Percentiles rank a stretch among this genome's conserved stretches.
Evolutionary conservation across 1,139 yeast species (phyloP).

Genomic region (Chernovozyma aurita): DNA sequence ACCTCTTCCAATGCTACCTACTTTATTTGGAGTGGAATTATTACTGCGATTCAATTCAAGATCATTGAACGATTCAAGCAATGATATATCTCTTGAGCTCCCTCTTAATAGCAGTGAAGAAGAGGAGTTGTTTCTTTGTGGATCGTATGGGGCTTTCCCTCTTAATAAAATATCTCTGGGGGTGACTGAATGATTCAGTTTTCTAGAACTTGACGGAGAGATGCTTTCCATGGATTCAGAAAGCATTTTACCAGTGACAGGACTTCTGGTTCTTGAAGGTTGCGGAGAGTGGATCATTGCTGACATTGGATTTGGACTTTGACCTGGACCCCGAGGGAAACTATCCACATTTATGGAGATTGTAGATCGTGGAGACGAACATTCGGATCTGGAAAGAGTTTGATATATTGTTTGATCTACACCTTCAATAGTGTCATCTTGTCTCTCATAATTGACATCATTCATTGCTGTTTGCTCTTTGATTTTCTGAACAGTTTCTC

Average conservation of each 20-base stretch:
- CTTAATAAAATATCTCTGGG: slow-evolving; percentile 38
- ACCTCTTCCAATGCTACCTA: slow-evolving; percentile 2
- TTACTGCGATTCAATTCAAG: slow-evolving; percentile 17
- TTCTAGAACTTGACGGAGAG: slow-evolving; percentile 11
- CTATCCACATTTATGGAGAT: not conserved
- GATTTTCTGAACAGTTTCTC: slow-evolving; percentile 55
- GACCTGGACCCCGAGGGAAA: no score
- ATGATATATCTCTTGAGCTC: slow-evolving; percentile 18
- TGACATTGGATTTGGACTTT: not conserved
- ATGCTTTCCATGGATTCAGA: slow-evolving; percentile 35
- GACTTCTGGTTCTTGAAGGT: slow-evolving; percentile 30
- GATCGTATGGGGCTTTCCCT: slow-evolving; percentile 18
- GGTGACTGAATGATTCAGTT: slow-evolving; percentile 22
- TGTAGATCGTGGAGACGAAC: not conserved
- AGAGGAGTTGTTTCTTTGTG: slow-evolving; percentile 11
- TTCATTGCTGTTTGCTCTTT: slow-evolving; percentile 34
- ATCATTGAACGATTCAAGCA: slow-evolving; percentile 26
- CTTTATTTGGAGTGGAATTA: slow-evolving; percentile 1
- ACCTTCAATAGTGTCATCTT: not conserved
- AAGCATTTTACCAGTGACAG: slow-evolving; percentile 26
- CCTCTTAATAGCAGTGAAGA: slow-evolving; percentile 15
- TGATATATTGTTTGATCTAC: not conserved
- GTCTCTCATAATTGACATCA: slow-evolving; percentile 10
- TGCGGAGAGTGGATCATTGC: slow-evolving; percentile 25
- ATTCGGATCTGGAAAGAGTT: not conserved